phyloP scores from a whole-genome alignment of 305 asterid species.

The Solanum hybrid region DNA sequence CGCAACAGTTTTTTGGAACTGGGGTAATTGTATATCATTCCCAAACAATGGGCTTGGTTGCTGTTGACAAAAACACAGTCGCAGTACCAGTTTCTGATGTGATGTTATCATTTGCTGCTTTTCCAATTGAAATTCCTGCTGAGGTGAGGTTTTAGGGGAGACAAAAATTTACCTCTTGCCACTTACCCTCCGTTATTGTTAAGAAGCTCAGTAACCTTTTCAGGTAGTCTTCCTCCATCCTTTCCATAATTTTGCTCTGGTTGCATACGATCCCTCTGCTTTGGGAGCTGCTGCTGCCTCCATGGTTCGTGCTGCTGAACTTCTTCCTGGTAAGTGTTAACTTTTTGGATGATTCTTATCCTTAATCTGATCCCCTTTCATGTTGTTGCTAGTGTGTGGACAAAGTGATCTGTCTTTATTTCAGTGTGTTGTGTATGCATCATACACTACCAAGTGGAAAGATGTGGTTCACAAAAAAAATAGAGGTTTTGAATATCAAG shows the following conservation, averaged over 20 bases:
- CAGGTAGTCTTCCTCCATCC: slow-evolving; percentile 99
- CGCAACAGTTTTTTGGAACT: slow-evolving; percentile 92
- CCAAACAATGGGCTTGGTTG: slow-evolving; percentile 84
- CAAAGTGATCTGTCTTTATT: neutral
- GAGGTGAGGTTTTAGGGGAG: slow-evolving; percentile 43
- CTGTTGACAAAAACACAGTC: slow-evolving; percentile 93
- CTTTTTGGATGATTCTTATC: neutral
- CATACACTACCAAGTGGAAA: neutral
- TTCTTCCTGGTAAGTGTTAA: slow-evolving; percentile 64
- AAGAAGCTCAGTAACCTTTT: slow-evolving; percentile 14
- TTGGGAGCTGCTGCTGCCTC: slow-evolving; percentile 76
- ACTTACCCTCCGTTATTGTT: slow-evolving; percentile 11
- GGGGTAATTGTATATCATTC: slow-evolving; percentile 93
- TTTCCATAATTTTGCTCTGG: slow-evolving; percentile 92
- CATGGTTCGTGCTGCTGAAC: slow-evolving; percentile 93
- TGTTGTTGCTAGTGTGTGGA: neutral
- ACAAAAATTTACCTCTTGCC: neutral
- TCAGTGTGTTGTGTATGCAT: slow-evolving; percentile 1
- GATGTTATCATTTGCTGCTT: slow-evolving; percentile 98
- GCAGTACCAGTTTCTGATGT: slow-evolving; percentile 94
- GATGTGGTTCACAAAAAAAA: neutral
- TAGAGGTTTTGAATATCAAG: neutral
- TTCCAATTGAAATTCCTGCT: slow-evolving; percentile 96
- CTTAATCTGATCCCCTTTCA: neutral
- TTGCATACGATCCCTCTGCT: slow-evolving; percentile 88